These are phyloP conservation scores for Penicillium angulare DNA, from an alignment of 495 filamentous ascomycete genomes.

Conservation along the genomic window DNA sequence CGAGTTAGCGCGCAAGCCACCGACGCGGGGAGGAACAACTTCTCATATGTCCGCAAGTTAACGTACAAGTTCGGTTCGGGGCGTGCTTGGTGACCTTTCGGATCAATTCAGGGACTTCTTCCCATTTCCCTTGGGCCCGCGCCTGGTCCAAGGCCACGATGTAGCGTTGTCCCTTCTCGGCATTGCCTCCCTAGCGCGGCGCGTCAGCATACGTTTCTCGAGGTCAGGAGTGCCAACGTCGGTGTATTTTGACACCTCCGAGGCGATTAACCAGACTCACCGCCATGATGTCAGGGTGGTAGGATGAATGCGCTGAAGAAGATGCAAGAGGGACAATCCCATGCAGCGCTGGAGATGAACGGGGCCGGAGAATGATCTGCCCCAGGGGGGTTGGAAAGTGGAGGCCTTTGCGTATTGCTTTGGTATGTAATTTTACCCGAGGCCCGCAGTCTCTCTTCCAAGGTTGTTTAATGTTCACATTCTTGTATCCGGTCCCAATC, in stretches of 20 bases:
- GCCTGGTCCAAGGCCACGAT: slow-evolving; percentile 77
- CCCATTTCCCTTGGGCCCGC: slow-evolving; percentile 85
- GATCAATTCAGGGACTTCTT: slow-evolving; percentile 82
- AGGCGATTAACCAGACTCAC: slow-evolving; percentile 28
- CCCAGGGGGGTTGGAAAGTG: slow-evolving; percentile 21
- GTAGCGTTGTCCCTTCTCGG: slow-evolving; percentile 76
- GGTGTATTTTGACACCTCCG: neutral
- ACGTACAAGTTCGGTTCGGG: slow-evolving; percentile 76
- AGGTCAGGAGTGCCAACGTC: neutral
- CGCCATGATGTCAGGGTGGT: slow-evolving; percentile 32
- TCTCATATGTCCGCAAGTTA: slow-evolving; percentile 2
- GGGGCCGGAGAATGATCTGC: slow-evolving; percentile 16
- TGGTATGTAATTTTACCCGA: slow-evolving; percentile 26
- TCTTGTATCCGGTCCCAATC: slow-evolving; percentile 22
- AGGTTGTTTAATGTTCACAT: slow-evolving; percentile 22
- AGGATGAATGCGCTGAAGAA: slow-evolving; percentile 16
- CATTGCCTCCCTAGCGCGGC: slow-evolving; percentile 41
- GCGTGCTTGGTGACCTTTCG: slow-evolving; percentile 94
- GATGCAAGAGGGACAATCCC: slow-evolving; percentile 19
- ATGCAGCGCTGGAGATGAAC: slow-evolving; percentile 1
- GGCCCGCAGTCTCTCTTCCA: too few relatives aligned
- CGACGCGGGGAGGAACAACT: slow-evolving; percentile 5
- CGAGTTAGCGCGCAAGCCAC: slow-evolving; percentile 15
- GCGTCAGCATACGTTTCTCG: slow-evolving; percentile 21
- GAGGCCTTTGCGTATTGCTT: slow-evolving; percentile 14